Evolutionary conservation across 306 rosid genomes (phyloP).

Genomic region (Chamaecrista fasciculata): DNA sequence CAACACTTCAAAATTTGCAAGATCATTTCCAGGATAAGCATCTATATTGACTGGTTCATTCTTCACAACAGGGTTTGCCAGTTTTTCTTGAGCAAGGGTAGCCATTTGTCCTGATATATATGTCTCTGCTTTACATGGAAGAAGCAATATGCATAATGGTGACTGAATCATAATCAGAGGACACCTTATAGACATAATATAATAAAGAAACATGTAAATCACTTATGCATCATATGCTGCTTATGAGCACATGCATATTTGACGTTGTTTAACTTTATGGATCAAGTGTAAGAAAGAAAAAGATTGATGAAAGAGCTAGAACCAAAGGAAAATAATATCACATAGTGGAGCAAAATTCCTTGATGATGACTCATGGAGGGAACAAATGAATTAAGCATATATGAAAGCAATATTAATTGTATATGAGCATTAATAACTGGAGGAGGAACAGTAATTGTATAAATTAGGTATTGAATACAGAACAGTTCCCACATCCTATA

Average conservation of each 20-base stretch:
- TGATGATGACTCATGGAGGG: background rate
- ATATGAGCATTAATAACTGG: background rate
- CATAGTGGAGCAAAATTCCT: background rate
- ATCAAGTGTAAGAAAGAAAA: background rate
- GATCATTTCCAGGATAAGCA: conserved; percentile 27
- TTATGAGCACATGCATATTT: background rate
- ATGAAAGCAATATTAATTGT: background rate
- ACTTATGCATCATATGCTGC: background rate
- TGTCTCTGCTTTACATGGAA: conserved; percentile 38
- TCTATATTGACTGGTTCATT: conserved; percentile 16
- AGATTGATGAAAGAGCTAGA: background rate
- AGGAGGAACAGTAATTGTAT: background rate
- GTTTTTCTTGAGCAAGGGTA: conserved; percentile 47
- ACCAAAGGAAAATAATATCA: background rate
- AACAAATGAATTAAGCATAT: background rate
- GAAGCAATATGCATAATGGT: conserved; percentile 1
- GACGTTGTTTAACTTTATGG: background rate
- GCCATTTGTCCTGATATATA: conserved; percentile 40
- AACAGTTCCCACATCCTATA: background rate
- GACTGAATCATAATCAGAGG: background rate
- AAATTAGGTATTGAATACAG: background rate
- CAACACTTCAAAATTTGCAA: conserved; percentile 17
- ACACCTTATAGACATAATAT: background rate
- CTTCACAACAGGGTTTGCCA: conserved; percentile 28
- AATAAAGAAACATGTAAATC: conserved; percentile 16